Conservation (phyloP, 352 stramenopile genomes). For the Phytophthora vignae region DNA sequence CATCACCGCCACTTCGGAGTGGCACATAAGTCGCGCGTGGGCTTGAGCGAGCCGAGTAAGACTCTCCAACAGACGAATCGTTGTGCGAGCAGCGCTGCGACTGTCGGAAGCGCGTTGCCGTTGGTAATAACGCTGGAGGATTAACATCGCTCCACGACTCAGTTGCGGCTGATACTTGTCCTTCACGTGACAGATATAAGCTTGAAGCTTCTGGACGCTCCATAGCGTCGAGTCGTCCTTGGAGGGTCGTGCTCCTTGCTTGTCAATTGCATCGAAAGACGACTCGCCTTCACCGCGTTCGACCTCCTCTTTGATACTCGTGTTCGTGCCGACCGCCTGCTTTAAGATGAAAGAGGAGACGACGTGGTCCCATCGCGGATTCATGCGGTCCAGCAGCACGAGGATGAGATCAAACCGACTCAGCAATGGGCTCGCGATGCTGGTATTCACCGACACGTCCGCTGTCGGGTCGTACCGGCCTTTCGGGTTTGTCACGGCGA, state of each 20-base stretch:
- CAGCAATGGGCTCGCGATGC: conserved; percentile 95
- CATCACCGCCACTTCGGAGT: conserved; percentile 69
- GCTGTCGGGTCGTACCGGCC: conserved; percentile 87
- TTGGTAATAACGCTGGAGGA: conserved; percentile 94
- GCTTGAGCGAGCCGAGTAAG: conserved; percentile 93
- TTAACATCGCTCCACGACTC: conserved; percentile 76
- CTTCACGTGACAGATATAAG: conserved; percentile 94
- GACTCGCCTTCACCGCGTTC: conserved; percentile 28
- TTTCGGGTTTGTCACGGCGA: conserved; percentile 96
- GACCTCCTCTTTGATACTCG: conserved; percentile 37
- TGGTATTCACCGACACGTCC: conserved; percentile 95
- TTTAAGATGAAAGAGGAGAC: conserved; percentile 97
- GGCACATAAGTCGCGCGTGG: conserved; percentile 90
- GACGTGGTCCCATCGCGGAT: conserved; percentile 91
- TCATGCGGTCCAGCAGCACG: conserved; percentile 93
- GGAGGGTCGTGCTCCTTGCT: conserved; percentile 6
- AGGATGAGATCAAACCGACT: conserved; percentile 98
- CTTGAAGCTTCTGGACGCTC: conserved; percentile 91
- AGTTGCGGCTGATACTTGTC: conserved; percentile 89
- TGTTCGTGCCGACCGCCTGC: conserved; percentile 60
- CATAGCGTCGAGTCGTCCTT: conserved; percentile 51
- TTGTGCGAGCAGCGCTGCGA: conserved; percentile 83
- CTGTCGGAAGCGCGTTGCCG: conserved; percentile 70
- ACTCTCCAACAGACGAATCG: conserved; percentile 95
- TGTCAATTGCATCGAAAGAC: conserved; percentile 23